Percentiles rank a stretch among this genome's conserved stretches.
Conservation (phyloP, 1,139 yeast species). For the Pichiaceae sp. region DNA sequence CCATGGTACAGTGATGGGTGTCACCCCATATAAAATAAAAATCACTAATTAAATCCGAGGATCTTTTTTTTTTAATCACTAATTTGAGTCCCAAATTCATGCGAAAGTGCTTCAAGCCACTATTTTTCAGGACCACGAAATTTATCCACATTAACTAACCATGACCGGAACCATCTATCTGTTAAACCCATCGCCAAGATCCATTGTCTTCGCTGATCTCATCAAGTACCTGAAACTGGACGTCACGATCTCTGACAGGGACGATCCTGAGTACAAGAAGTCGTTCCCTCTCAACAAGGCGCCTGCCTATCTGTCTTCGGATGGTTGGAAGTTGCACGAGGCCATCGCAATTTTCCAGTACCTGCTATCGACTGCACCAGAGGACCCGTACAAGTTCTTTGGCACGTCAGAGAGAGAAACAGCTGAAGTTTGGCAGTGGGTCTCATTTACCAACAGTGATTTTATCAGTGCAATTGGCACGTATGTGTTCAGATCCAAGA, state of each 20-base stretch:
- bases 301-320: constrained; percentile 24
- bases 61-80: too few relatives aligned
- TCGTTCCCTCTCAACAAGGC: constrained; percentile 25
- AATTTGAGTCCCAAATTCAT: too few relatives aligned
- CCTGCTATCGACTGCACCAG: constrained; percentile 16
- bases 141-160: too few relatives aligned
- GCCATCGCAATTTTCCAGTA: constrained; percentile 21
- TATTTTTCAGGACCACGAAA: too few relatives aligned
- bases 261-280: constrained; percentile 26
- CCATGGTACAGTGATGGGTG: too few relatives aligned
- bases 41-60: too few relatives aligned
- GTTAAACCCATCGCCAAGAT: constrained; percentile 13
- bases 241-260: constrained; percentile 27
- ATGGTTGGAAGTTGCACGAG: constrained; percentile 21
- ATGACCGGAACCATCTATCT: constrained; percentile 16
- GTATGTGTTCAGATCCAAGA: not conserved
- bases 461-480: constrained; percentile 9
- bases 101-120: too few relatives aligned
- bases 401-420: constrained; percentile 18
- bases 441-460: constrained; percentile 22
- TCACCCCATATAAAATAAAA: too few relatives aligned
- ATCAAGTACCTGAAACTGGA: constrained; percentile 27
- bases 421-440: constrained; percentile 23
- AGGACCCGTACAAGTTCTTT: constrained; percentile 12
- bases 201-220: constrained; percentile 10